Evolutionary conservation across 371 early-diverging fungal species (phyloP).

Genomic region (Quaeritorhiza haematococci): DNA sequence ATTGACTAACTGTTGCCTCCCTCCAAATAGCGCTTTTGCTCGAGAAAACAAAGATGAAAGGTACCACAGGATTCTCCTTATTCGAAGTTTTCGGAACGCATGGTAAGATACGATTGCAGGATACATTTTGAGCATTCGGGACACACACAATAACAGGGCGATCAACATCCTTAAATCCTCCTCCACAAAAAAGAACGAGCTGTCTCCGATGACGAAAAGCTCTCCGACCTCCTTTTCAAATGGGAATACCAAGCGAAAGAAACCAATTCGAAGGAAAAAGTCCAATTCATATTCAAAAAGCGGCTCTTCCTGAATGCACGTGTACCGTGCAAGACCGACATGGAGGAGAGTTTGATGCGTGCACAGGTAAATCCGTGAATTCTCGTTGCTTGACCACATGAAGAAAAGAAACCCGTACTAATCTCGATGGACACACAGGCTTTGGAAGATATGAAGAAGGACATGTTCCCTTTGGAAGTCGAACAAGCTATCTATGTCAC

Average conservation of each 20-base stretch:
- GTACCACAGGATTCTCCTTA: constrained; percentile 32
- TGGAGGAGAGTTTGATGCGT: constrained; percentile 30
- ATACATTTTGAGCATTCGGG: neutral
- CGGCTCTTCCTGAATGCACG: constrained; percentile 29
- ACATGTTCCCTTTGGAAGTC: constrained; percentile 23
- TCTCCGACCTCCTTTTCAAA: constrained; percentile 34
- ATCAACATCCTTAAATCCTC: neutral
- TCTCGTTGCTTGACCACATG: no score
- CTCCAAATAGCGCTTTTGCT: constrained; percentile 2
- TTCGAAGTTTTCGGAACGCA: constrained; percentile 27
- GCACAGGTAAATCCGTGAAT: constrained; percentile 23
- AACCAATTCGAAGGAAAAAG: constrained; percentile 9
- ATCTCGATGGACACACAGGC: constrained; percentile 2
- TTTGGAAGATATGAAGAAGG: constrained; percentile 15
- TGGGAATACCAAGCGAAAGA: constrained; percentile 23
- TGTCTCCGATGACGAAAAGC: constrained; percentile 30
- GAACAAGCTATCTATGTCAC: constrained; percentile 25
- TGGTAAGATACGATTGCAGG: constrained; percentile 23
- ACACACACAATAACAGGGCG: neutral
- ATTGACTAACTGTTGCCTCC: neutral
- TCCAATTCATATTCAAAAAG: constrained; percentile 36
- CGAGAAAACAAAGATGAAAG: constrained; percentile 32
- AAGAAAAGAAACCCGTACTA: neutral
- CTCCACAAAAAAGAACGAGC: constrained; percentile 20
- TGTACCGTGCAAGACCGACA: constrained; percentile 5